phyloP scores from a whole-genome alignment of 192 early-diverging fungal genomes.

The Entomortierella chlamydospora region DNA sequence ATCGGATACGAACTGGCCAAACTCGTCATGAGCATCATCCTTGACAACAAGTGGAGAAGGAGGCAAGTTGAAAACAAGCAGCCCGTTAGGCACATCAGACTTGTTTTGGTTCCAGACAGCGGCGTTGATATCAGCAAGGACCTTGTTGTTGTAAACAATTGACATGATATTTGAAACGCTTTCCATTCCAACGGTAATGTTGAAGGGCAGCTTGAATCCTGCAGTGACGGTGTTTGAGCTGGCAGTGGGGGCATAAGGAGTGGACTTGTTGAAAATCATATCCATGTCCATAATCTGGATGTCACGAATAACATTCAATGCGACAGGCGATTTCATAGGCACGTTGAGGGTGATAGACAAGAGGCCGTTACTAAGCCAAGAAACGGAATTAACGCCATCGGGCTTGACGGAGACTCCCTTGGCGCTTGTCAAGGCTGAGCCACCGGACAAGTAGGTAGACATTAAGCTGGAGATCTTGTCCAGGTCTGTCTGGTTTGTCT shows the following conservation, averaged over 20 bases:
- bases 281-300: conserved; percentile 66
- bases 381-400: conserved; percentile 45
- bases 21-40: conserved; percentile 55
- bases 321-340: conserved; percentile 48
- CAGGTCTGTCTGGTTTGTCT: conserved; percentile 56
- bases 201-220: conserved; percentile 68
- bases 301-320: conserved; percentile 61
- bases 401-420: conserved; percentile 65
- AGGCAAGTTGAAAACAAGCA: conserved; percentile 59
- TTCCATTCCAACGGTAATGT: conserved; percentile 66
- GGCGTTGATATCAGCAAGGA: conserved; percentile 32
- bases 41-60: conserved; percentile 58
- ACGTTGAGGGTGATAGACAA: conserved; percentile 61
- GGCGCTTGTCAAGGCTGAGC: conserved; percentile 58
- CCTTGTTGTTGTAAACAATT: conserved; percentile 44
- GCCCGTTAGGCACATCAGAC: conserved; percentile 55
- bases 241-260: conserved; percentile 60
- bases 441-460: conserved; percentile 63
- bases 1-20: conserved; percentile 61
- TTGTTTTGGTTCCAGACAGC: conserved; percentile 40
- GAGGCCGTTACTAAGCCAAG: conserved; percentile 64
- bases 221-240: conserved; percentile 58
- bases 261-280: conserved; percentile 55
- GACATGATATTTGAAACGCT: conserved; percentile 63
- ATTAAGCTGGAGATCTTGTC: conserved; percentile 61